Base-by-base conservation (phyloP, 345 rosid species). In the Salix viminalis region DNA sequence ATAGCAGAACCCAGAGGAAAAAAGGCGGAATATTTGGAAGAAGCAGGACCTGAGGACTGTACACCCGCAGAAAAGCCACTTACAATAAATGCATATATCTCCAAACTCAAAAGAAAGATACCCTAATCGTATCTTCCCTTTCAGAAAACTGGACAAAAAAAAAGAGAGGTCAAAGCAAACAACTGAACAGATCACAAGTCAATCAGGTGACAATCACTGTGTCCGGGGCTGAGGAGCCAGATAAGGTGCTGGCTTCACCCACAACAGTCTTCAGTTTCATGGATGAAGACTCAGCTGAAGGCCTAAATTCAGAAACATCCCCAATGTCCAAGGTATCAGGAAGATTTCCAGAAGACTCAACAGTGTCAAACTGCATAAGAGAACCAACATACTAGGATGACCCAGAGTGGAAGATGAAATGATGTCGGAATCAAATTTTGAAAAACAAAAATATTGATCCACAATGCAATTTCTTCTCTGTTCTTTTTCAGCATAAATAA, bases 281-380 rank as follows among this genome's bases (percentile, higher is more conserved):
- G 70, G 86, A 61, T 58, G 82, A 76, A 30, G 65, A 67, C 34
- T 83, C 85, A 2, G 79, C 76, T 34, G 86, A 74, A 70, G 89
- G 14, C 69, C 75, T 83, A 1, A 82, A 72, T 75, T 88, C 97
- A 23, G 91, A 81, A n/a, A 89, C 87, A 77, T 94, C 99, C 10
- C 97, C 94, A 52, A 91, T 94, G 83, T 92, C 98, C 83, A 92
- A 79, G 16, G 91, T 84, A 68, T 92, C 97, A 0, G 96, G 97
- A 69, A 94, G 97, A 72, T 79, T 86, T 85, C 82, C 92, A 30
- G 88, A 68, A 66, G 88, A 86, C 76, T 89, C 97, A 50, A 77
- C 50, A 15, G 78, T 71, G 82, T 85, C 83, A 77, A 79, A 85
- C 97, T 92, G 91, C 72, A 79, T 5, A 65, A 14, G 37, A 61